Evolutionary conservation across 2,329 filamentous ascomycete species (phyloP), one percentile per base, ranked within the genome.

Genomic region (Laburnicola sp.): DNA sequence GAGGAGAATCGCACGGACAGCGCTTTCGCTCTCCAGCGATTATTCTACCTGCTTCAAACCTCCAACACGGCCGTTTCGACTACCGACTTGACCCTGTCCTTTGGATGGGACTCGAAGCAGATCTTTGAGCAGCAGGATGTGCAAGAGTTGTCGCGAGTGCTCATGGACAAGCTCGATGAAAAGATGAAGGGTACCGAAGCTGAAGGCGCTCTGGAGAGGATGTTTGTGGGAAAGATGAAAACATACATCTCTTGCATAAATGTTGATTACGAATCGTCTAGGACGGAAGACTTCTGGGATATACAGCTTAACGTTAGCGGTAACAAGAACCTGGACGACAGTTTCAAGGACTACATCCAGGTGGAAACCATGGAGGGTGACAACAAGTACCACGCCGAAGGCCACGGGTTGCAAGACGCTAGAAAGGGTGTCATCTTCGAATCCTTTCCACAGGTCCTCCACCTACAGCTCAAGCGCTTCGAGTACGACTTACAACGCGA

Each of bases 81-180:
- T 1, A 91, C 88, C 45, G 94, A 99, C 69, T 82, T 99, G 34
- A 99, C 94, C 5, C 89, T 91, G 60, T 97, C 94, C 0, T 99
- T 99, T 71, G 94, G 94, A 23, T 99, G 94, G 94, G 93, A 99
- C 66, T 96, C 93, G 2, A 85, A 91, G 58, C 93, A 99, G 69
- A 96, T 97, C 46, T 99, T 99, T 64, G 93, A 97, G 75, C 94
- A 99, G 71, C 94, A 99, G 74, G 94, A 99, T 74, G 94, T 99
- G 6, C 94, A 99, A 72, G 94, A 99, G 72, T 79, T 99, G 30
- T 97, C 92, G 30, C 85, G 95, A 50, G 96, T 97, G 72, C 80
- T 99, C 56, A 99, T 99, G 89, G 94, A 99, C 74, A 87, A 90
- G 53, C 87, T 99, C 76, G 95, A 99, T 70, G 89, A 94, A 67